Percentiles rank a stretch among this genome's conserved stretches.
Evolutionary conservation across 2,329 filamentous ascomycete species (phyloP).

Genomic region (Xylaria sp.): DNA sequence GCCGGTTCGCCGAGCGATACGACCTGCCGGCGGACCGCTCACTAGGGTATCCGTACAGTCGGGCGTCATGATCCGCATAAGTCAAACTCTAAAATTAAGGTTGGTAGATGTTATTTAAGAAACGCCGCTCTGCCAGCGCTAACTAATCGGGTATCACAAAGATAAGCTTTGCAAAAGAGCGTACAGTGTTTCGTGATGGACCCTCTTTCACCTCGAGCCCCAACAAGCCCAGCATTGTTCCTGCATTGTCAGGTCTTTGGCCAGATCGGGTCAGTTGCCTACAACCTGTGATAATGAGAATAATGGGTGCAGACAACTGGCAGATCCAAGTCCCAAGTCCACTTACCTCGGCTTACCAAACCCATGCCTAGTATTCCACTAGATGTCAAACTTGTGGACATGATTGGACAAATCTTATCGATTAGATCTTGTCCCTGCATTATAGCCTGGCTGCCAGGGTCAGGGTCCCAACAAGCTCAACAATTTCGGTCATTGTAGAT

Average conservation of each 20-base stretch:
- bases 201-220: not conserved
- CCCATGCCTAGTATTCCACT: slow-evolving; percentile 1
- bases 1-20: not conserved
- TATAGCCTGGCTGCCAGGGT: slow-evolving; percentile 21
- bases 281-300: not conserved
- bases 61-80: not conserved
- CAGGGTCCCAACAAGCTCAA: slow-evolving; percentile 30
- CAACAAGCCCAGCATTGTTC: not conserved
- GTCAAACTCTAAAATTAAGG: not conserved
- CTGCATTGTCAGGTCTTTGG: not conserved
- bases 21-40: not conserved
- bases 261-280: not conserved
- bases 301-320: not conserved
- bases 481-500: slow-evolving; percentile 28
- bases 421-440: slow-evolving; percentile 28
- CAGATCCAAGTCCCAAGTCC: slow-evolving; percentile 8
- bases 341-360: slow-evolving; percentile 28
- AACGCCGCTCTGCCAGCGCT: not conserved
- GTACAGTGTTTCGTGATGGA: not conserved
- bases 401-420: slow-evolving; percentile 31
- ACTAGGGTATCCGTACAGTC: not conserved
- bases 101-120: not conserved
- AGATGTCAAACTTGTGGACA: not conserved
- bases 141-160: not conserved
- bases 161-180: not conserved